Evolutionary conservation across 495 filamentous ascomycete genomes (phyloP), one percentile per base, ranked within the genome.

Genomic region (Barbatosphaeria neglecta): DNA sequence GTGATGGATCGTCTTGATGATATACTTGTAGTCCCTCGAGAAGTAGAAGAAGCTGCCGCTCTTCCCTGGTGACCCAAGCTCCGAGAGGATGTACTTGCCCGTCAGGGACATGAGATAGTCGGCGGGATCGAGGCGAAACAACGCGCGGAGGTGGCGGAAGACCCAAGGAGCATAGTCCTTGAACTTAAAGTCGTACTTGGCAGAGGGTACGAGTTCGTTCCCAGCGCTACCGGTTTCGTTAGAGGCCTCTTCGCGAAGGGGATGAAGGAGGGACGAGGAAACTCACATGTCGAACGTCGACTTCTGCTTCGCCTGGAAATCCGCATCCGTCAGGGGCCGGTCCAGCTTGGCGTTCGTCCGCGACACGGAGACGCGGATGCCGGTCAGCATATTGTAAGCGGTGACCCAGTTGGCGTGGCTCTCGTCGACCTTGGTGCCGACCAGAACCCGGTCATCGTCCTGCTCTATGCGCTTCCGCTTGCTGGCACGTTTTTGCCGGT

Each of bases 101-200:
- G 92, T 99, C 50, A 99, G 73, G 9, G 92, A 99, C 80, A 99
- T 90, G 28, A 99, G 76, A 61, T 99, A 99, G 61, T 99, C 92
- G 50, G 90, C 92, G 19, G 92, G 93, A 61, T 99, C 93, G 33
- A 97, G 74, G 48, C 81, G 74, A 67, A 99, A 99, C 54, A 82
- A 87, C 16, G 83, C 72, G 44, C 92, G 84, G 47, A 99, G 74
- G 65, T 90, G 84, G 55, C 92, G 86, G 68, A 99, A 99, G 28
- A 99, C 92, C 90, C 90, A 97, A 24, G 92, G 92, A 16, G 92
- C 92, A 64, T 99, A 99, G 65, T 99, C 92, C 65, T 99, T 99
- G 70, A 99, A 99, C 63, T 99, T 99, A 78, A 97, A 99, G 67
- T 99, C 92, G 72, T 99, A 99, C 68, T 97, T 97, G 52, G 93